These are phyloP conservation scores for Byssoonygena ceratinophila DNA, from an alignment of 2,329 filamentous ascomycete genomes.

Conservation along the genomic window DNA sequence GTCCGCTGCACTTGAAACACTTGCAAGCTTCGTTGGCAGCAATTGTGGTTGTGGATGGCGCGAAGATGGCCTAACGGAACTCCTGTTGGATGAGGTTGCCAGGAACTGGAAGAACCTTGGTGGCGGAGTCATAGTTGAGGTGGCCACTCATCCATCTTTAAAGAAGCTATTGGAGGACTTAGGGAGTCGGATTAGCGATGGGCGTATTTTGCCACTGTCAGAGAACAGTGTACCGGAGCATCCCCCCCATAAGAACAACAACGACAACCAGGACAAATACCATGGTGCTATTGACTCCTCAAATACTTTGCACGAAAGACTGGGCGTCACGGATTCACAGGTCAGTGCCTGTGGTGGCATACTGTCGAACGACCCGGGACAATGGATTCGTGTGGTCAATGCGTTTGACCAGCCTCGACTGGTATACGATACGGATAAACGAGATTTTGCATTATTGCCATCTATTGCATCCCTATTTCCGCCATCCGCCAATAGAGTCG, in stretches of 20 bases:
- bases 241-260: neutral
- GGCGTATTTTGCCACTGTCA: slow-evolving; percentile 36
- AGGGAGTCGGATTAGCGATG: slow-evolving; percentile 83
- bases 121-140: slow-evolving; percentile 84
- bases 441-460: slow-evolving; percentile 71
- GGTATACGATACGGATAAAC: slow-evolving; percentile 51
- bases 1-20: slow-evolving; percentile 69
- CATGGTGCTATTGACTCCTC: neutral
- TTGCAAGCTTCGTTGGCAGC: slow-evolving; percentile 82
- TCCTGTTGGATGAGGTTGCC: slow-evolving; percentile 82
- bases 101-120: slow-evolving; percentile 84
- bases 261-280: neutral
- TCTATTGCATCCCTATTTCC: slow-evolving; percentile 63
- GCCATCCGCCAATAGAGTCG: slow-evolving; percentile 66
- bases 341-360: neutral
- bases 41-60: slow-evolving; percentile 95
- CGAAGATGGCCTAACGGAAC: slow-evolving; percentile 86
- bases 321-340: neutral
- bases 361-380: slow-evolving; percentile 48
- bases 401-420: slow-evolving; percentile 70
- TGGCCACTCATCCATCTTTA: slow-evolving; percentile 54
- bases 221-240: neutral
- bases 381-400: slow-evolving; percentile 72
- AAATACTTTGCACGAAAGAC: neutral
- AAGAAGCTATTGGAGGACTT: slow-evolving; percentile 73